Evolutionary conservation across 2,329 filamentous ascomycete species (phyloP).

Genomic region (Pseudocercospora cruenta): DNA sequence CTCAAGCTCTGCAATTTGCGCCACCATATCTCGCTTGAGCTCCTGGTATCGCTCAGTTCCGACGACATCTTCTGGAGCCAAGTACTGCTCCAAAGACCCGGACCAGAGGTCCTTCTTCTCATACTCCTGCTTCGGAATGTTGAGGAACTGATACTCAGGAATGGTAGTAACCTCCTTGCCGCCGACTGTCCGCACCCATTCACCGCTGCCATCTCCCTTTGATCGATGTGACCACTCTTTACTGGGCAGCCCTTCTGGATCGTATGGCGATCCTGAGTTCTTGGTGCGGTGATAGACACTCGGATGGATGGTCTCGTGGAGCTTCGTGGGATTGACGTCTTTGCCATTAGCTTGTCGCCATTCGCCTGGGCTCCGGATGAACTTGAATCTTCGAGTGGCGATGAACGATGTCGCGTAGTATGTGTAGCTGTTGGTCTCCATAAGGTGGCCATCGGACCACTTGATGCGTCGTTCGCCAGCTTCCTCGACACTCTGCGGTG

Average conservation of each 20-base stretch:
- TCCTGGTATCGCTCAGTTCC: constrained; percentile 4
- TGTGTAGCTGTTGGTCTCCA: constrained; percentile 15
- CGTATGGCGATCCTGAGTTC: neutral
- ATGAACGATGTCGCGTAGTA: constrained; percentile 21
- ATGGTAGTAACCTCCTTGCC: constrained; percentile 12
- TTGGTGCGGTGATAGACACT: constrained; percentile 20
- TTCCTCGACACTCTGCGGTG: constrained; percentile 19
- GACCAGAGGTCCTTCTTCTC: constrained; percentile 18
- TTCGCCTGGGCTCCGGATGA: constrained; percentile 17
- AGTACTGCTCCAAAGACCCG: constrained; percentile 13
- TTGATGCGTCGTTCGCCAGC: constrained; percentile 23
- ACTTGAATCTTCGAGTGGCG: constrained; percentile 18
- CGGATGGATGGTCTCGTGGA: constrained; percentile 25
- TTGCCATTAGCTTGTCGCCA: constrained; percentile 14
- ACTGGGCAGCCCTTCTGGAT: constrained; percentile 13
- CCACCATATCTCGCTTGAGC: constrained; percentile 10
- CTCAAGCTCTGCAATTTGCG: constrained; percentile 2
- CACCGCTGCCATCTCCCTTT: neutral
- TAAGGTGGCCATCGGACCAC: constrained; percentile 22
- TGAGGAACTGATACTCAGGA: constrained; percentile 12
- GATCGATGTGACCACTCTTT: constrained; percentile 17
- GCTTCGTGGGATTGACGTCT: constrained; percentile 10
- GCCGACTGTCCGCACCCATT: constrained; percentile 13
- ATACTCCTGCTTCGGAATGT: constrained; percentile 10
- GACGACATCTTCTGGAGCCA: constrained; percentile 13